These are phyloP conservation scores for Yamagishiella unicocca DNA, from an alignment of 139 green algal species.

Conservation along the genomic window DNA sequence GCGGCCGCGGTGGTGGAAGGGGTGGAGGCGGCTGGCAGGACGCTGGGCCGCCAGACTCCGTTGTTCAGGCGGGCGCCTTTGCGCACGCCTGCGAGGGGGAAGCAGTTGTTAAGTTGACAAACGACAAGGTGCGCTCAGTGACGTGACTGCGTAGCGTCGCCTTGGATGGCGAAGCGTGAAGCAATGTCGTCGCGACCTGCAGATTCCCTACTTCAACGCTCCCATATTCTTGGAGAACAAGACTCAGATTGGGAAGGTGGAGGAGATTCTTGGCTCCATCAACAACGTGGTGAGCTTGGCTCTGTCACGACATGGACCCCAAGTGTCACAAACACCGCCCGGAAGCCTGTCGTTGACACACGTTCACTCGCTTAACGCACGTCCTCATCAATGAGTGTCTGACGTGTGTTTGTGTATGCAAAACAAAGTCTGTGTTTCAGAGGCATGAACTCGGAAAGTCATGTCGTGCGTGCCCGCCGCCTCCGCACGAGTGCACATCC, in stretches of 20 bases:
- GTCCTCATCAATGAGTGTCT: not conserved
- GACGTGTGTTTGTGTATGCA: too few species aligned
- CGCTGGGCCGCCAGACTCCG: slow-evolving; percentile 71
- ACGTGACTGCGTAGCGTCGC: not conserved
- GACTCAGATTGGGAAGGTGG: slow-evolving; percentile 96
- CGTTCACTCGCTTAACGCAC: not conserved
- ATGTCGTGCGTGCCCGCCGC: too few species aligned
- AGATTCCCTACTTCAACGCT: slow-evolving; percentile 99
- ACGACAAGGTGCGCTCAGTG: slow-evolving; percentile 89
- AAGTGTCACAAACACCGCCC: not conserved
- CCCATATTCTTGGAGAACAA: slow-evolving; percentile 99
- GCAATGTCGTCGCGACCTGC: not conserved
- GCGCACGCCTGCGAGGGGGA: slow-evolving; percentile 98
- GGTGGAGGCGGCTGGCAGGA: slow-evolving; percentile 47
- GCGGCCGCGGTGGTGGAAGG: slow-evolving; percentile 46
- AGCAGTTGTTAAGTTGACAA: slow-evolving; percentile 95
- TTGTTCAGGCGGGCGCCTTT: slow-evolving; percentile 93
- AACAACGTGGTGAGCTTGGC: slow-evolving; percentile 80
- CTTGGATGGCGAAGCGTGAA: too few species aligned
- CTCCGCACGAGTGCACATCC: not conserved
- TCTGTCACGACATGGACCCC: not conserved
- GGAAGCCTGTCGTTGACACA: not conserved
- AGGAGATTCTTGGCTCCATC: slow-evolving; percentile 98
- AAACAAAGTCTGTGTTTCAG: too few species aligned
- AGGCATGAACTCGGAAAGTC: too few species aligned